Evolutionary conservation across 1,284 basidiomycete species (phyloP).

Genomic region (Anthracocystis panici-leucophaei): DNA sequence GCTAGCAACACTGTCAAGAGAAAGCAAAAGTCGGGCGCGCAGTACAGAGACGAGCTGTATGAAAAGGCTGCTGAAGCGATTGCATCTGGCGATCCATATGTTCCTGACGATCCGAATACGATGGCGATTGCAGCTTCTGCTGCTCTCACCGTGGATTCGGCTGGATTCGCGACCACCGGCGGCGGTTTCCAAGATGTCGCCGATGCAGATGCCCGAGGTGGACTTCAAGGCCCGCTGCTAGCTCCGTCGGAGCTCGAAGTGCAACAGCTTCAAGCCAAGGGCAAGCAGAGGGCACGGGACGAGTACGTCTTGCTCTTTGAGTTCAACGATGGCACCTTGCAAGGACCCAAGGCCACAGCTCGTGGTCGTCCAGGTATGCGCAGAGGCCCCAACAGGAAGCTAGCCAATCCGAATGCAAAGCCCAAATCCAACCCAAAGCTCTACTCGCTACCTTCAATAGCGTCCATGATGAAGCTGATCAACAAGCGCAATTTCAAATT

Average conservation of each 20-base stretch:
- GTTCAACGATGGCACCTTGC: constrained; percentile 71
- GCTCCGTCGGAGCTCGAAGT: constrained; percentile 43
- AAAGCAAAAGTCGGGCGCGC: constrained; percentile 20
- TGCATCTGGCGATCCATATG: constrained; percentile 22
- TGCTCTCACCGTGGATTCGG: constrained; percentile 27
- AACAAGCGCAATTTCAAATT: constrained; percentile 67
- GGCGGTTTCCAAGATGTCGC: constrained; percentile 52
- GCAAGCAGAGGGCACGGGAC: constrained; percentile 53
- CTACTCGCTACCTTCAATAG: constrained; percentile 50
- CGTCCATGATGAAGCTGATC: constrained; percentile 64
- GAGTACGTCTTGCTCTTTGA: constrained; percentile 69
- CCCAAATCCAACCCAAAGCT: constrained; percentile 38
- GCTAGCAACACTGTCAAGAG: constrained; percentile 38
- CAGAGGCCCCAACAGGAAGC: constrained; percentile 37
- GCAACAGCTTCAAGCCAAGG: constrained; percentile 34
- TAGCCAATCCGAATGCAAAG: constrained; percentile 20
- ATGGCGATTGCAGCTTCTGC: constrained; percentile 9
- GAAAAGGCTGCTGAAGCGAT: constrained; percentile 42
- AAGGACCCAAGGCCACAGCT: constrained; percentile 69
- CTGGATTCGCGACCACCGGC: constrained; percentile 38
- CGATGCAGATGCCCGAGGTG: constrained; percentile 28
- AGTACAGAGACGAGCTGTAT: constrained; percentile 52
- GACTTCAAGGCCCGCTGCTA: constrained; percentile 26
- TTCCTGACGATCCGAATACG: constrained; percentile 21
- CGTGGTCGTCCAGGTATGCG: constrained; percentile 58